These are phyloP conservation scores for Camellia sinensis DNA, from an alignment of 148 eudicot species.

Conservation along the genomic window DNA sequence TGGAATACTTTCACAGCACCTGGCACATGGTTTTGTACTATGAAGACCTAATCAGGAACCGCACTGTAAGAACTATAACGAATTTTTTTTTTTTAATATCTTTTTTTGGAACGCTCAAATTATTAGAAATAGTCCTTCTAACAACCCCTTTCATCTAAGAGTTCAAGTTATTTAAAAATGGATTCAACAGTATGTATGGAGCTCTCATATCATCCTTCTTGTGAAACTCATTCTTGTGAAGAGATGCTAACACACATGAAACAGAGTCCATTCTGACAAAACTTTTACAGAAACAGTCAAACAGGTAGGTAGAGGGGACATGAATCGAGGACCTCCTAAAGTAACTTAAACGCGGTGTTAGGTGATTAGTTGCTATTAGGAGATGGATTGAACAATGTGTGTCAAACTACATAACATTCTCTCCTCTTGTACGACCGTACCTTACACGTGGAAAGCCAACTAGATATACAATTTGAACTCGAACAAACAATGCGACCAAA, in stretches of 20 bases:
- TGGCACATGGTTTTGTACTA: constrained; percentile 74
- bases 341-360: too few relatives aligned
- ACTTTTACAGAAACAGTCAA: too few relatives aligned
- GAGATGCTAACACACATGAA: background rate
- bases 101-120: background rate
- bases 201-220: background rate
- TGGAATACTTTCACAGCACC: constrained; percentile 61
- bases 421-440: too few relatives aligned
- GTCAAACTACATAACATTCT: too few relatives aligned
- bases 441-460: too few relatives aligned
- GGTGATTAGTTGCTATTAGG: too few relatives aligned
- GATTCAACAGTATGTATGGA: background rate
- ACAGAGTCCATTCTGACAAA: background rate
- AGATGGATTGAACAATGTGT: too few relatives aligned
- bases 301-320: too few relatives aligned
- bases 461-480: too few relatives aligned
- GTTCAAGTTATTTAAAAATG: background rate
- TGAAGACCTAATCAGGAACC: constrained; percentile 77
- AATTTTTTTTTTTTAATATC: background rate
- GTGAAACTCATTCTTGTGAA: background rate
- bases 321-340: too few relatives aligned
- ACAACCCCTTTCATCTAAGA: background rate
- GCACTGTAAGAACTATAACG: constrained; percentile 41
- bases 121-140: background rate
- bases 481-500: too few relatives aligned